phyloP scores from a whole-genome alignment of 148 eudicot species.

The Diospyros lotus region DNA sequence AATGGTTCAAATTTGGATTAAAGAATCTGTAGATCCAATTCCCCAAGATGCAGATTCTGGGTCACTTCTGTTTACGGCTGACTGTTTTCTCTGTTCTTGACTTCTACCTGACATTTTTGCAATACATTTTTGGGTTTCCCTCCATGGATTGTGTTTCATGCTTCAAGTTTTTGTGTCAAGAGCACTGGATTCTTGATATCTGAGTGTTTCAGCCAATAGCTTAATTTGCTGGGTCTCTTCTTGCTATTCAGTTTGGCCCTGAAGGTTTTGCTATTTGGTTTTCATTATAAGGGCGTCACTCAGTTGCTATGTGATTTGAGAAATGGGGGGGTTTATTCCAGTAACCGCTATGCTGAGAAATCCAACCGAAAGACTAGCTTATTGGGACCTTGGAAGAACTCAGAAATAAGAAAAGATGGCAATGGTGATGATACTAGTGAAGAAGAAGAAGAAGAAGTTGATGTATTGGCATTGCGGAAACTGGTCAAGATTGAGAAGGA shows the following conservation, averaged over 20 bases:
- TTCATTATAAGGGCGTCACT: conserved; percentile 19
- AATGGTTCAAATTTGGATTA: too few species aligned
- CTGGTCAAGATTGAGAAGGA: conserved; percentile 54
- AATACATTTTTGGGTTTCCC: background rate
- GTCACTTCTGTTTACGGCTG: background rate
- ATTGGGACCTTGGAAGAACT: conserved; percentile 10
- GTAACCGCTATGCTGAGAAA: conserved; percentile 27
- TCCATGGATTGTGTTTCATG: conserved; percentile 43
- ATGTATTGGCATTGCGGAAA: conserved; percentile 50
- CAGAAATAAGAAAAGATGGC: conserved; percentile 9
- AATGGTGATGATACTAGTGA: conserved; percentile 21
- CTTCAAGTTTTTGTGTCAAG: conserved; percentile 32
- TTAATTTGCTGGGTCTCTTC: conserved; percentile 23
- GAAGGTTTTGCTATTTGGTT: conserved; percentile 23
- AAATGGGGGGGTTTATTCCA: conserved; percentile 24
- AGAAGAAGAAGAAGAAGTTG: conserved; percentile 49
- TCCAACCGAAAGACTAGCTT: conserved; percentile 21
- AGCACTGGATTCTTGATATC: conserved; percentile 37
- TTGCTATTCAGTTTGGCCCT: conserved; percentile 38
- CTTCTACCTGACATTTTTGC: conserved; percentile 29
- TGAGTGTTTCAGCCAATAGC: conserved; percentile 30
- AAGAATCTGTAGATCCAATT: too few species aligned
- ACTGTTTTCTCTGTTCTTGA: conserved; percentile 31
- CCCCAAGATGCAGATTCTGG: too few species aligned
- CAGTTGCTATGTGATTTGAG: conserved; percentile 15